Evolutionary conservation across 192 early-diverging fungal genomes (phyloP).

Genomic region (Lobosporangium transversale): DNA sequence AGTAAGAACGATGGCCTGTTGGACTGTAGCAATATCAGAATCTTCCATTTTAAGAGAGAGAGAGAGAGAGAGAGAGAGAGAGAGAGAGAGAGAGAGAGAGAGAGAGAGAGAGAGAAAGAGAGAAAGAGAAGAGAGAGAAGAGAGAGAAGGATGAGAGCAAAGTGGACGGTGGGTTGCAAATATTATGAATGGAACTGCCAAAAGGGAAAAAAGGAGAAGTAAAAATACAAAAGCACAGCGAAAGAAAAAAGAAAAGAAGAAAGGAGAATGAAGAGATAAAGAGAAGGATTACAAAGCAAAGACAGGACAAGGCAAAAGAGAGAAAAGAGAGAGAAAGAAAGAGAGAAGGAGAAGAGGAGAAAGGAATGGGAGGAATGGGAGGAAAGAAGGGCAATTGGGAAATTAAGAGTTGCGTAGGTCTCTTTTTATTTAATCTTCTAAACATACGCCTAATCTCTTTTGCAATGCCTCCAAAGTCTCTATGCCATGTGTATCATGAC

Average conservation of each 20-base stretch:
- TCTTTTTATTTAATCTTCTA: no score
- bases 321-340: conserved; percentile 1
- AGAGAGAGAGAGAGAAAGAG: no score
- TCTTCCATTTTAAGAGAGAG: conserved; percentile 24
- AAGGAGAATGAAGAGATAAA: not conserved
- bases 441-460: no score
- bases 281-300: no score
- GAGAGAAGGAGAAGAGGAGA: not conserved
- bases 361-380: not conserved
- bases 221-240: not conserved
- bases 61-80: not conserved
- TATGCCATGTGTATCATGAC: no score
- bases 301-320: not conserved
- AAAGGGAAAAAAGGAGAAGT: not conserved
- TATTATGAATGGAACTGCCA: no score
- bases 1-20: conserved; percentile 58
- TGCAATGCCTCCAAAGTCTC: no score
- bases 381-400: not conserved
- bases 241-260: not conserved
- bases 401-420: no score
- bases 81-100: conserved; percentile 1
- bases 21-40: conserved; percentile 18
- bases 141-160: conserved; percentile 2
- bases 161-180: not conserved
- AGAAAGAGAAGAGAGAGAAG: not conserved